Evolutionary conservation across 768 basidiomycete genomes (phyloP), one percentile per base, ranked within the genome.

Genomic region (Mycena epipterygia): DNA sequence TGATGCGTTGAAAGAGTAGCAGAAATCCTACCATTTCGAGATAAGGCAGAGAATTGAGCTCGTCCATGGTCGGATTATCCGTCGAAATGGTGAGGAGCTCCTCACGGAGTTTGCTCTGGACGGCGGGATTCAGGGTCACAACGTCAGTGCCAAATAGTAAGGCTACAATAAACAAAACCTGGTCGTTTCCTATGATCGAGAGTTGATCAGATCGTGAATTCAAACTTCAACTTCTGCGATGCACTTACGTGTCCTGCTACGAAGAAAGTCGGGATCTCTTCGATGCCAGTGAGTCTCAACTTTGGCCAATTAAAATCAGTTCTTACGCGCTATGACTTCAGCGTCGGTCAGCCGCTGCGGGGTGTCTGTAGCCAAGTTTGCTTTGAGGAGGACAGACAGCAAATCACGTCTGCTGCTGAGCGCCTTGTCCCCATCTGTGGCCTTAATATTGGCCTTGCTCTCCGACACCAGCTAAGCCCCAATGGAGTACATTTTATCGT

Each of bases 281-380:
- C n/a, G 25, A 25, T 73, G 23, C 5, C 33, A n/a, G 32, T 11
- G 12, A 23, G 39, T 9, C 4, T 37, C 32, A 51, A 7, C 58
- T 16, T 33, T 25, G 14, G 7, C 2, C 46, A 5, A 42, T 19
- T 6, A 46, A 9, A 42, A 64, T 29, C 9, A 2, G 12, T 44
- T 17, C 62, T 41, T 23, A 74, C 73, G 75, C 3, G 75, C 66
- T 1, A 87, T 49, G 5, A 90, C 85, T 55, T 89, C 89, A 25
- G 80, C 80, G 35, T 90, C 89, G 0, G 81, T 82, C 70, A 90
- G 66, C 33, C 75, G 77, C 73, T 87, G 85, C 0, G 84, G 81
- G 8, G 87, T 72, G 71, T 89, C 86, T 1, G 79, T 79, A 6
- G 85, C 85, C 81, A 87, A 80, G 74, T 89, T 90, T 8, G 88